Evolutionary conservation across 768 basidiomycete species (phyloP).

Genomic region (Kwoniella europaea): DNA sequence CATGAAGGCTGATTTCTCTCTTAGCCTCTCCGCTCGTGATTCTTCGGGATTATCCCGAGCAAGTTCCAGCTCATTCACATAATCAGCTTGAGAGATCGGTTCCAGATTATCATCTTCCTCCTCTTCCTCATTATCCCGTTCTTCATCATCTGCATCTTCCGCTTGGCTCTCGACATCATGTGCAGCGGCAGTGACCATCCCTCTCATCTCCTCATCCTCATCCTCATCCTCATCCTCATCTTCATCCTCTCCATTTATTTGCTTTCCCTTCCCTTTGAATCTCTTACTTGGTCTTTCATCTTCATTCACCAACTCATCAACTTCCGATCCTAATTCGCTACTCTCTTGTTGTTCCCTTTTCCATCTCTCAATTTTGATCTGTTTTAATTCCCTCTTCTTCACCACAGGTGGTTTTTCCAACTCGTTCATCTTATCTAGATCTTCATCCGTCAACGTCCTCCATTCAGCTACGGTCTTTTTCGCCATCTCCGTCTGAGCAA

Average conservation of each 20-base stretch:
- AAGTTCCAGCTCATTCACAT: conserved; percentile 22
- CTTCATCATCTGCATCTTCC: conserved; percentile 10
- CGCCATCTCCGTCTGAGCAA: conserved; percentile 86
- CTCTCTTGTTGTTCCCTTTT: conserved; percentile 26
- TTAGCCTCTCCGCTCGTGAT: conserved; percentile 29
- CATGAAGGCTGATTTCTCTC: conserved; percentile 22
- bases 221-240: not conserved
- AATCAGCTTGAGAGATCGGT: conserved; percentile 19
- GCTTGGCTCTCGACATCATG: not conserved
- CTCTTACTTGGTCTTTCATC: conserved; percentile 21
- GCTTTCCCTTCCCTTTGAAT: conserved; percentile 35
- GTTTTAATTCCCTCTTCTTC: conserved; percentile 26
- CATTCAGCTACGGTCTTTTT: conserved; percentile 86
- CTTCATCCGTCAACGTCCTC: conserved; percentile 65
- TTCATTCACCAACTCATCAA: conserved; percentile 31
- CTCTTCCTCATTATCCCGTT: conserved; percentile 27
- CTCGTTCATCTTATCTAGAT: conserved; percentile 27
- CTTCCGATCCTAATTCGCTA: conserved; percentile 54
- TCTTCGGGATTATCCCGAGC: conserved; percentile 32
- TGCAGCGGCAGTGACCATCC: not conserved
- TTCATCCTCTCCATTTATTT: no score
- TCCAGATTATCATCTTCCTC: conserved; percentile 38
- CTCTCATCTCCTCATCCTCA: conserved; percentile 14
- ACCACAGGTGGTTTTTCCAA: conserved; percentile 48
- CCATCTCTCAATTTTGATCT: conserved; percentile 35